Base-by-base conservation (phyloP, 345 rosid genomes). In the Salix caprea region DNA sequence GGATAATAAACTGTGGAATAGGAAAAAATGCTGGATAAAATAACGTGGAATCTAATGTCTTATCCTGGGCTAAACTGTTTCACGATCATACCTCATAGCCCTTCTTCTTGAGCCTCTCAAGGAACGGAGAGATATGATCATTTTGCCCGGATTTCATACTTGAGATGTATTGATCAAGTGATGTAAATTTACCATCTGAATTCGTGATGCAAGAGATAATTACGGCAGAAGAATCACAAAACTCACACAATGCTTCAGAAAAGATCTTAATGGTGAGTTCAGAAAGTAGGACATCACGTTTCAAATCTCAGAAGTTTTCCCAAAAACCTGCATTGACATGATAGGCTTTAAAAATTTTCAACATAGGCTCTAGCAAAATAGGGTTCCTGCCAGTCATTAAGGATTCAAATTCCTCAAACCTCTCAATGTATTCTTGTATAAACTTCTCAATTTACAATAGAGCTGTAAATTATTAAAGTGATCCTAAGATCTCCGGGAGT, bases 111-210 rank as follows among this genome's bases (percentile, higher is more conserved):
- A 96, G 99, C 82, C 97, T 88, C 87, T 93, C 99, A 4, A 96
- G 89, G 88, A 96, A 93, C 42, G 98, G 99, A 78, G 99, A n/a
- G n/a, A n/a, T n/a, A n/a, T n/a, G n/a, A n/a, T 96, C 99, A 79
- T 92, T 96, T 68, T 96, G 98, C 10, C 88, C 92, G 12, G 89
- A 39, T 71, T 89, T 94, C 97, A 92, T 92, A 87, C 97, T 89
- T 77, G 97, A 92, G 52, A 96, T 93, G 87, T 96, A 96, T 79
- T 96, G 94, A 80, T 96, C 99, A 40, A 96, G 88, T 37, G 98
- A 93, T 79, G 98, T 92, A 84, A 96, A 83, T 76, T 92, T 88
- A 18, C 99, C 97, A 81, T 93, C 98, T 2, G 99, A 96, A 81
- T 84, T 91, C 21, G 99, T 87, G 84, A 98, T 96, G 94, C 39